Evolutionary conservation across 768 basidiomycete genomes (phyloP).

Genomic region (Amanita fuliginea): DNA sequence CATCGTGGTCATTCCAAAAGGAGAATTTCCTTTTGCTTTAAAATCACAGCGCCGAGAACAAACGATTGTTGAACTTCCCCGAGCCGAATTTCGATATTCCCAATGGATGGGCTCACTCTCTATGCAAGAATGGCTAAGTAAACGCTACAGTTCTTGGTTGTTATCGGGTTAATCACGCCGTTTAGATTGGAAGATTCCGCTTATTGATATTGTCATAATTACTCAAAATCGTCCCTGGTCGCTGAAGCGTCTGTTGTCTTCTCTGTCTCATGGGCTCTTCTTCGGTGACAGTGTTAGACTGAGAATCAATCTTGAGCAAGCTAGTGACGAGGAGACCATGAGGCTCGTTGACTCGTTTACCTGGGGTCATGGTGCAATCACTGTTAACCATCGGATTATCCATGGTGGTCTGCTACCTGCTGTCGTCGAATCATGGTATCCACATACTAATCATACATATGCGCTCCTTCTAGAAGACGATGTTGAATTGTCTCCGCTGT

Average conservation of each 20-base stretch:
- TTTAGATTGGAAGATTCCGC: slow-evolving; percentile 66
- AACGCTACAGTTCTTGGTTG: slow-evolving; percentile 8
- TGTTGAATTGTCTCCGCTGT: slow-evolving; percentile 73
- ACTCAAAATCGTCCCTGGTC: slow-evolving; percentile 71
- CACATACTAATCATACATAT: slow-evolving; percentile 58
- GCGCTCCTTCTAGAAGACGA: slow-evolving; percentile 81
- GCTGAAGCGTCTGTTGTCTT: slow-evolving; percentile 52
- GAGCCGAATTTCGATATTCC: slow-evolving; percentile 35
- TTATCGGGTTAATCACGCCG: slow-evolving; percentile 9
- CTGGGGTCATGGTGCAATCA: slow-evolving; percentile 53
- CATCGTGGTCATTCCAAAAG: slow-evolving; percentile 2
- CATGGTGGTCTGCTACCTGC: slow-evolving; percentile 74
- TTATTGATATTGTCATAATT: slow-evolving; percentile 61
- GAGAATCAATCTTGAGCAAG: slow-evolving; percentile 68
- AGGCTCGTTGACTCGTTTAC: slow-evolving; percentile 32
- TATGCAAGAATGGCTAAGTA: slow-evolving; percentile 49
- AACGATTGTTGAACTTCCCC: slow-evolving; percentile 33
- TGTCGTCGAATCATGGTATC: slow-evolving; percentile 88
- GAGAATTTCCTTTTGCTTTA: slow-evolving; percentile 5
- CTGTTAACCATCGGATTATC: slow-evolving; percentile 63
- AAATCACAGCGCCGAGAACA: slow-evolving; percentile 11
- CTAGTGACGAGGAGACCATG: slow-evolving; percentile 53
- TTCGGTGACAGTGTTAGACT: slow-evolving; percentile 60
- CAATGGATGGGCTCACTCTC: slow-evolving; percentile 56
- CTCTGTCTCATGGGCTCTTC: slow-evolving; percentile 45